Base-by-base conservation (phyloP, 768 basidiomycete species). In the Suillus brevipes region DNA sequence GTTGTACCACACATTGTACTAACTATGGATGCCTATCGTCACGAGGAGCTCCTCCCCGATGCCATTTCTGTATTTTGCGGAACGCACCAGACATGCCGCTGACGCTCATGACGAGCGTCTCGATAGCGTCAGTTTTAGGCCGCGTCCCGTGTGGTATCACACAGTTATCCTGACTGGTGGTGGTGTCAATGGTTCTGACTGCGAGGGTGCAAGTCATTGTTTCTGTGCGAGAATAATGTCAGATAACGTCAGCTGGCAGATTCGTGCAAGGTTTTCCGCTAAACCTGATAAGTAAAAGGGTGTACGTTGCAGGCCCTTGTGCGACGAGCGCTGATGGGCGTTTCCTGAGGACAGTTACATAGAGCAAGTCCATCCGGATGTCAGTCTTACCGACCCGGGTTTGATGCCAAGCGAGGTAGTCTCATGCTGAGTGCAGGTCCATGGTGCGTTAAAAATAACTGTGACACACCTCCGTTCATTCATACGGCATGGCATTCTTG, bases 1-100 rank as follows among this genome's bases (percentile, higher is more conserved):
- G 65, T 81, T 79, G 69, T 73, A 70, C 81, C 81, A 82, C 7
- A 74, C 69, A 65, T 74, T 75, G 71, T 31, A 31, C 34, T 76
- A 74, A 72, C 78, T 78, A 73, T 82, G 76, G 31, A 81, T 72
- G 1, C 82, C 81, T 28, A 81, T 45, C 16, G 72, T 72, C 65
- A 78, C 66, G 34, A 79, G 59, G 73, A 79, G 75, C 13, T 55
- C 63, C 60, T 80, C 78, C 63, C 71, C 75, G 9, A 58, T 69
- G 55, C 72, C 71, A 8, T 70, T 66, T 37, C 45, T 37, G 69
- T 81, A 74, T 4, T 31, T 31, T 31, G 62, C 78, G 78, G 20
- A 82, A 60, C 7, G 71, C 70, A 12, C 81, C 78, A 16, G 78
- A 81, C 0, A 78, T 81, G 49, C 79, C 81, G 64, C 80, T 82